These are phyloP conservation scores for Picochlorum sp. DNA, from an alignment of 139 green algal genomes.

Conservation along the genomic window DNA sequence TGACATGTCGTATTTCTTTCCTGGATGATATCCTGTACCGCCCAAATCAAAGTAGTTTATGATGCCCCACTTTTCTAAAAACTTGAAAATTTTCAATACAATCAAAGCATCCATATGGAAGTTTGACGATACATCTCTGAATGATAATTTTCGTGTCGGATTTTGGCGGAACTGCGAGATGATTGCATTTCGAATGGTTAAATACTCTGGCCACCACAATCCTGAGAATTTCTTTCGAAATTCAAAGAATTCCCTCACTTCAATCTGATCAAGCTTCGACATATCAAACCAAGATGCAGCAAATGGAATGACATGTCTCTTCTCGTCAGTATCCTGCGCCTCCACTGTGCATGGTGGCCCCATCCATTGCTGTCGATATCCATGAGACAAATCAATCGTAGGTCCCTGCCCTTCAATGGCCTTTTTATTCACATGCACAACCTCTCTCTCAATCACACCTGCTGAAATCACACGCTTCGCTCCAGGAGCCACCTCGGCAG, in stretches of 20 bases:
- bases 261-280: slow-evolving; percentile 47
- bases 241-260: slow-evolving; percentile 49
- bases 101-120: slow-evolving; percentile 53
- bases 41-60: slow-evolving; percentile 65
- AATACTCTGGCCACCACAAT: slow-evolving; percentile 37
- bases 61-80: slow-evolving; percentile 76
- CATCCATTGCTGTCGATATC: slow-evolving; percentile 6
- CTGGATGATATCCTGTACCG: background rate
- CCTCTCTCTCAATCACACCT: slow-evolving; percentile 18
- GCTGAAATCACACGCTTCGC: slow-evolving; percentile 8
- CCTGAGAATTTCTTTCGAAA: slow-evolving; percentile 23
- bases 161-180: slow-evolving; percentile 51
- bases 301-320: slow-evolving; percentile 42
- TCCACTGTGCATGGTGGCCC: background rate
- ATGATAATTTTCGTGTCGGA: slow-evolving; percentile 41
- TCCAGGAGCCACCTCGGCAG: slow-evolving; percentile 16
- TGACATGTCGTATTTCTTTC: background rate
- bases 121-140: slow-evolving; percentile 40
- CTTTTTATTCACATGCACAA: slow-evolving; percentile 27
- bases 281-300: slow-evolving; percentile 69
- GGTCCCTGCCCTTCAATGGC: slow-evolving; percentile 19
- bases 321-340: background rate
- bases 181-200: slow-evolving; percentile 57
- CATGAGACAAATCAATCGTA: slow-evolving; percentile 36
- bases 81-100: slow-evolving; percentile 60